phyloP scores from a whole-genome alignment of 2,329 filamentous ascomycete species.

The Pseudogymnoascus sp. region DNA sequence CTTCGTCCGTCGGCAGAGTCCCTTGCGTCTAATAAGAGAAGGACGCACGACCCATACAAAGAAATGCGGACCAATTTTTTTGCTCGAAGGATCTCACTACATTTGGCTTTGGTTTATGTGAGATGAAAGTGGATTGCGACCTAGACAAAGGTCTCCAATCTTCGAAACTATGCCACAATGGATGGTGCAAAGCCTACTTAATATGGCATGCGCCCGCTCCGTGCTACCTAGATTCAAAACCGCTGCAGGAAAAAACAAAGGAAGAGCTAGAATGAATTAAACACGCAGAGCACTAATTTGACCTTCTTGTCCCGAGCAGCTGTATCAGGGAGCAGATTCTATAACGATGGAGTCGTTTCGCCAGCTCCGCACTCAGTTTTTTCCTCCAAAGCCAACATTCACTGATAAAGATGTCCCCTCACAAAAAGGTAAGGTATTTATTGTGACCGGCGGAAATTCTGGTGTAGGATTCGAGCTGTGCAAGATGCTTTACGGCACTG shows the following conservation, averaged over 20 bases:
- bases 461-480: conserved; percentile 38
- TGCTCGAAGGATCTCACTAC: neutral
- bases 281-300: neutral
- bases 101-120: neutral
- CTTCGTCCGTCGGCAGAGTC: neutral
- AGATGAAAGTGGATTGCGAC: too few species aligned
- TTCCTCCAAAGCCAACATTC: conserved; percentile 31
- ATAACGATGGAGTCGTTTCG: neutral
- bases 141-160: neutral
- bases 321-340: neutral
- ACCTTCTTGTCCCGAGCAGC: neutral
- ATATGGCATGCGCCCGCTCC: neutral
- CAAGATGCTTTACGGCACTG: conserved; percentile 40
- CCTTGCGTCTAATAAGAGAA: neutral
- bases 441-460: conserved; percentile 33
- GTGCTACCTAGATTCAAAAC: neutral
- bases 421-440: conserved; percentile 30
- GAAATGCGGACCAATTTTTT: neutral
- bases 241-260: neutral
- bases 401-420: conserved; percentile 33
- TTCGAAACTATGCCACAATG: neutral
- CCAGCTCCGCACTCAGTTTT: conserved; percentile 16
- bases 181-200: neutral
- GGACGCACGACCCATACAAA: neutral
- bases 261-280: neutral